A percentile compares a stretch with the other conserved stretches of the same genome.
phyloP scores from a whole-genome alignment of 352 stramenopile genomes.

The Globisporangium paroecandrum region DNA sequence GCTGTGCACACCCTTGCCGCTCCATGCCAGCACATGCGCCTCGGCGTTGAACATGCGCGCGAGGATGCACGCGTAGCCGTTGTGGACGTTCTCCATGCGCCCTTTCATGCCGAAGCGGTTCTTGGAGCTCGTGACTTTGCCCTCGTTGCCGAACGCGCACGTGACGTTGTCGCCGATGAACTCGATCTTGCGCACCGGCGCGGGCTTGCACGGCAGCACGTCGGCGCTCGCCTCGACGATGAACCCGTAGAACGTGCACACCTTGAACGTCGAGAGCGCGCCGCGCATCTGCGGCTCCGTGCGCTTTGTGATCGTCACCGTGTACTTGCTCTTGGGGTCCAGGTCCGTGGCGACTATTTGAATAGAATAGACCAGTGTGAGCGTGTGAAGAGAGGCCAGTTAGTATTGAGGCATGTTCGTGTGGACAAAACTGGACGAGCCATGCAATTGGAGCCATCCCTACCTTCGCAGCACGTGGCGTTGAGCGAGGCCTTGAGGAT shows the following conservation, averaged over 20 bases:
- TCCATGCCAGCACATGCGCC: conserved; percentile 83
- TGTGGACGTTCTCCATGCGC: conserved; percentile 87
- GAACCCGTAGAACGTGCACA: conserved; percentile 88
- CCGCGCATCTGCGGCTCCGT: conserved; percentile 84
- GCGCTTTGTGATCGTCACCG: conserved; percentile 71
- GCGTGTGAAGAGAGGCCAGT: not conserved
- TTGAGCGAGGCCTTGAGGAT: conserved; percentile 77
- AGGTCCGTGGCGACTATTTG: conserved; percentile 58
- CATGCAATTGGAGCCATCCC: not conserved
- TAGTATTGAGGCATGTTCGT: not conserved
- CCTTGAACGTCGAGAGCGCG: conserved; percentile 85
- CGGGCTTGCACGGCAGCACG: conserved; percentile 43
- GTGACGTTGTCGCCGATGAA: conserved; percentile 86
- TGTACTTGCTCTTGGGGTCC: conserved; percentile 49
- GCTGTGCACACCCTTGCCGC: conserved; percentile 82
- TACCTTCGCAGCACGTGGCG: conserved; percentile 79
- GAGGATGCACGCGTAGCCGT: conserved; percentile 80
- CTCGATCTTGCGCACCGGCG: conserved; percentile 56
- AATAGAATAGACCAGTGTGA: not conserved
- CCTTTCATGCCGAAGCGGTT: conserved; percentile 81
- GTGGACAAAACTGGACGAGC: not conserved
- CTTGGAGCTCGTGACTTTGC: conserved; percentile 63
- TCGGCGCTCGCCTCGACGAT: conserved; percentile 70
- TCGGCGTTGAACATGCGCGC: conserved; percentile 84
- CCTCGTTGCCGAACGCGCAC: conserved; percentile 84